Evolutionary conservation across 2,329 filamentous ascomycete species (phyloP).

Genomic region (Colletotrichum spaethianum): DNA sequence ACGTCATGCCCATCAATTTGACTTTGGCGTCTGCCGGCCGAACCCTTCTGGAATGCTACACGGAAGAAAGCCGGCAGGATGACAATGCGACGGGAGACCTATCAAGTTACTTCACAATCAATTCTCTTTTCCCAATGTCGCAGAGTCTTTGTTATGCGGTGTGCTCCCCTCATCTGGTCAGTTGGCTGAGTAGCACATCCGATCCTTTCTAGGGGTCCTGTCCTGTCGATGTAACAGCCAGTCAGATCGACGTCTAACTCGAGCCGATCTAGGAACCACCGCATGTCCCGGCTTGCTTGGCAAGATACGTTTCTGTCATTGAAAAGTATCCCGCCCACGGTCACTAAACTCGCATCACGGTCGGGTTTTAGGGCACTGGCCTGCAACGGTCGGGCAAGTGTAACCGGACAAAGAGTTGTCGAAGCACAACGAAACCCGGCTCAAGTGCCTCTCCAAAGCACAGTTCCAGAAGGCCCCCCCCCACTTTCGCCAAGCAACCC

Average conservation of each 20-base stretch:
- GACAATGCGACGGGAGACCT: background rate
- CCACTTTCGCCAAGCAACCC: background rate
- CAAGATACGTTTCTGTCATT: background rate
- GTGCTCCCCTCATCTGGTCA: constrained; percentile 16
- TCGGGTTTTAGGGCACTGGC: background rate
- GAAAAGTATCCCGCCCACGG: background rate
- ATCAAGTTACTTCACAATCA: background rate
- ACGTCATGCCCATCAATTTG: constrained; percentile 23
- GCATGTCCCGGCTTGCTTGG: background rate
- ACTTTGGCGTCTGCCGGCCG: constrained; percentile 17
- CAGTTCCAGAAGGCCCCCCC: background rate
- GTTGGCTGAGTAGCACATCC: constrained; percentile 15
- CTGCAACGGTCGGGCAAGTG: constrained; percentile 9
- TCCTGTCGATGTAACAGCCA: constrained; percentile 7
- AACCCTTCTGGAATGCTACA: constrained; percentile 14
- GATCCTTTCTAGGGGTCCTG: constrained; percentile 17
- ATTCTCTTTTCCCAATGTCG: constrained; percentile 2
- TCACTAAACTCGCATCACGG: background rate
- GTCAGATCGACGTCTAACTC: constrained; percentile 6
- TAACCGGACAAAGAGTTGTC: background rate
- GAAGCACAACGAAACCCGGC: constrained; percentile 21
- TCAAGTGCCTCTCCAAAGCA: constrained; percentile 5
- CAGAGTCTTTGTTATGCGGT: background rate
- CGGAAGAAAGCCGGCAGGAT: constrained; percentile 11
- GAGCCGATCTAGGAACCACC: constrained; percentile 5